These are phyloP conservation scores for Candida montana DNA, from an alignment of 805 yeast genomes.

Conservation along the genomic window DNA sequence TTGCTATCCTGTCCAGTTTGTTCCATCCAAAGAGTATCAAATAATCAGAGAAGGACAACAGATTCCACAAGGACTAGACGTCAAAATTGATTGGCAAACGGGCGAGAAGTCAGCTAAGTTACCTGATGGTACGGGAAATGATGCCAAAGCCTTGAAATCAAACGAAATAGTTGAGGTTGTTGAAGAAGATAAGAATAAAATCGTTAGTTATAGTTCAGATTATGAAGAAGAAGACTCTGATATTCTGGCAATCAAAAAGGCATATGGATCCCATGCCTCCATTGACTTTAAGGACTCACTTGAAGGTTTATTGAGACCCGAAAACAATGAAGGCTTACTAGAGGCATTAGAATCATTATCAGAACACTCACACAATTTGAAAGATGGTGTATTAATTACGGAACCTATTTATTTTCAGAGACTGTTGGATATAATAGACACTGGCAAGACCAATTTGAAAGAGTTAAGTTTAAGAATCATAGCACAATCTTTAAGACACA, in stretches of 20 bases:
- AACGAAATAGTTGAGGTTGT: constrained; percentile 10
- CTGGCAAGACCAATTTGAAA: constrained; percentile 21
- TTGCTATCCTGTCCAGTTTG: constrained; percentile 63
- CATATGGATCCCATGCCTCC: constrained; percentile 12
- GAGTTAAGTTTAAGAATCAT: constrained; percentile 58
- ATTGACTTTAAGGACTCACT: constrained; percentile 18
- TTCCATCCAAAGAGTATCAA: constrained; percentile 67
- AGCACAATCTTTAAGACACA: constrained; percentile 68
- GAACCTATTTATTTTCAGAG: constrained; percentile 27
- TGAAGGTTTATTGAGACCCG: background rate
- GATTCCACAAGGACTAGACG: constrained; percentile 68
- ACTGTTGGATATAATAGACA: constrained; percentile 25
- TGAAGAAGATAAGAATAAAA: constrained; percentile 14
- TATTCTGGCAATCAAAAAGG: constrained; percentile 20
- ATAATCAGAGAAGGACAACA: constrained; percentile 62
- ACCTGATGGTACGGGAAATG: constrained; percentile 22
- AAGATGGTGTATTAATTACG: constrained; percentile 49
- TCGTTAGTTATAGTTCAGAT: constrained; percentile 13
- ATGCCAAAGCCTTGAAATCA: background rate
- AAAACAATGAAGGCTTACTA: constrained; percentile 12
- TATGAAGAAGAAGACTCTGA: constrained; percentile 19
- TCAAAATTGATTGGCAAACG: constrained; percentile 69
- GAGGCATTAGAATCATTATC: constrained; percentile 34
- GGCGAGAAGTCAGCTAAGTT: constrained; percentile 65
- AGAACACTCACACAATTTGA: constrained; percentile 64